A percentile compares a stretch with the other conserved stretches of the same genome.
Evolutionary conservation across 352 stramenopile species (phyloP).

Genomic region (Phytopythium sindhum): DNA sequence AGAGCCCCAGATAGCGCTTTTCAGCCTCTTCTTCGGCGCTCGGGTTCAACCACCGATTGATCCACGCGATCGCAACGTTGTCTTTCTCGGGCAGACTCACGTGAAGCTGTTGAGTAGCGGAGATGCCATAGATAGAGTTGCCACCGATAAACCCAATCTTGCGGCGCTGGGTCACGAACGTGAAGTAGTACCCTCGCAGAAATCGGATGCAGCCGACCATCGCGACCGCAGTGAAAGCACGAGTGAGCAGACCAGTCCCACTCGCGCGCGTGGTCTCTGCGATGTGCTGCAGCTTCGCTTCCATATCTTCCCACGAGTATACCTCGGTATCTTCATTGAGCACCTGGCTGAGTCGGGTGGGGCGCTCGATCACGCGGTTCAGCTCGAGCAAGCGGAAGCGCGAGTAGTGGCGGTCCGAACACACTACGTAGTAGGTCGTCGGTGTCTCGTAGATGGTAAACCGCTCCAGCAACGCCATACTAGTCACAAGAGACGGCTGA

Average conservation of each 20-base stretch:
- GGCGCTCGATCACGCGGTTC: slow-evolving; percentile 62
- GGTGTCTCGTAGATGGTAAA: slow-evolving; percentile 85
- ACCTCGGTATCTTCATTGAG: slow-evolving; percentile 61
- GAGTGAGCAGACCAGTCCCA: slow-evolving; percentile 41
- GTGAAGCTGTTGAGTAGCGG: slow-evolving; percentile 90
- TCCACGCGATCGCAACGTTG: slow-evolving; percentile 50
- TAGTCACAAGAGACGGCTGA: slow-evolving; percentile 61
- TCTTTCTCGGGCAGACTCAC: slow-evolving; percentile 60
- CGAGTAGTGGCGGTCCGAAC: slow-evolving; percentile 82
- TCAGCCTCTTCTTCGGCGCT: slow-evolving; percentile 82
- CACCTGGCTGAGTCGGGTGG: slow-evolving; percentile 47
- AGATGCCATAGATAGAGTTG: slow-evolving; percentile 98
- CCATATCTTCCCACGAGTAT: slow-evolving; percentile 82
- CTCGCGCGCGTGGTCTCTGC: slow-evolving; percentile 38
- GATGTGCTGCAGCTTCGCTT: slow-evolving; percentile 65
- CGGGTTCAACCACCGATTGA: slow-evolving; percentile 84
- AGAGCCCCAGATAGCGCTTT: slow-evolving; percentile 93
- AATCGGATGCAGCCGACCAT: slow-evolving; percentile 98
- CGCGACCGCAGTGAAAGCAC: slow-evolving; percentile 91
- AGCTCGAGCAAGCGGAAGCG: slow-evolving; percentile 74
- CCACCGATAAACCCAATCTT: slow-evolving; percentile 96
- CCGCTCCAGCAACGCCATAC: slow-evolving; percentile 67
- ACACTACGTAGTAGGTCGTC: slow-evolving; percentile 73
- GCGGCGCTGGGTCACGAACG: slow-evolving; percentile 95
- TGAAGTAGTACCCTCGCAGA: slow-evolving; percentile 98